Evolutionary conservation across 2,329 filamentous ascomycete genomes (phyloP).

Genomic region (Xylaria sp.): DNA sequence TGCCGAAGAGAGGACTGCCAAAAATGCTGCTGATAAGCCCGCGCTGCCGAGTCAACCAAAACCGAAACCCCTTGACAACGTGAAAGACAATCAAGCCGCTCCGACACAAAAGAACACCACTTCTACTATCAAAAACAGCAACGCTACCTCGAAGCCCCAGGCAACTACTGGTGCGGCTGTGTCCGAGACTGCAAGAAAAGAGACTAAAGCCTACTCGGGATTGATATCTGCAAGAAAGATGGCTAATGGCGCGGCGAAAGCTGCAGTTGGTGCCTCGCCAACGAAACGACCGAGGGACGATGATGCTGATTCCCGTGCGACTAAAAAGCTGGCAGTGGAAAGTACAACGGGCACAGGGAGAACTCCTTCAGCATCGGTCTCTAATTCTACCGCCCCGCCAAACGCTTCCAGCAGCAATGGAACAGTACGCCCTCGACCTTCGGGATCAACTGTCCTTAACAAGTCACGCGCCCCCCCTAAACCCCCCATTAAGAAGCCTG

Average conservation of each 20-base stretch:
- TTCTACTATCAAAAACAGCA: constrained; percentile 22
- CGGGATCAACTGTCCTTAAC: constrained; percentile 57
- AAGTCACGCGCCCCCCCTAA: constrained; percentile 61
- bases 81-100: constrained; percentile 40
- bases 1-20: constrained; percentile 36
- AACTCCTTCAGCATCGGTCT: constrained; percentile 41
- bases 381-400: constrained; percentile 19
- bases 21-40: constrained; percentile 32
- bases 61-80: constrained; percentile 27
- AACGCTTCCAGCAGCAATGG: constrained; percentile 35
- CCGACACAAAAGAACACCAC: constrained; percentile 32
- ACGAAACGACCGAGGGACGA: constrained; percentile 56
- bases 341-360: constrained; percentile 50
- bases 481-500: constrained; percentile 54
- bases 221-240: constrained; percentile 47
- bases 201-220: constrained; percentile 45
- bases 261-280: constrained; percentile 28
- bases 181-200: constrained; percentile 32
- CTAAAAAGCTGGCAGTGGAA: constrained; percentile 55
- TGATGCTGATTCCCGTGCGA: constrained; percentile 51
- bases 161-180: constrained; percentile 7
- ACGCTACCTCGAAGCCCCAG: constrained; percentile 18
- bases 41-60: constrained; percentile 21
- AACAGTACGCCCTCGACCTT: constrained; percentile 42
- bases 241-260: constrained; percentile 37